Conservation (phyloP, 768 basidiomycete genomes). For the Pleurotus salmoneostramineus region DNA sequence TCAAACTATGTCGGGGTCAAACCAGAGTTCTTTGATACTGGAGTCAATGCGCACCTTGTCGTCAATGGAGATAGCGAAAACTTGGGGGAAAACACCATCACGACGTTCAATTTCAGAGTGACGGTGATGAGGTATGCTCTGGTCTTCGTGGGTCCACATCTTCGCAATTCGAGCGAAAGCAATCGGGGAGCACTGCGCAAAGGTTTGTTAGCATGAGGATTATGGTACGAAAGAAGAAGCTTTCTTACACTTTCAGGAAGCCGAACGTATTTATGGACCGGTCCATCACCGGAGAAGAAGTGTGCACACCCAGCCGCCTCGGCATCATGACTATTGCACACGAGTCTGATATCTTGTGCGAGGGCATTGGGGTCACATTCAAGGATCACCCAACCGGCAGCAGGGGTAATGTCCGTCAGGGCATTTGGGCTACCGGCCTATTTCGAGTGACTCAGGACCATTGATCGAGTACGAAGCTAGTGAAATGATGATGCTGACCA, state of each 20-base stretch:
- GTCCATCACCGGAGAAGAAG: constrained; percentile 30
- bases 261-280: constrained; percentile 48
- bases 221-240: not conserved
- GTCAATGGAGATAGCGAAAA: constrained; percentile 28
- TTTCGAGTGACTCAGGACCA: too few species aligned
- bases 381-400: constrained; percentile 14
- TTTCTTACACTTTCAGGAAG: constrained; percentile 42
- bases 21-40: not conserved
- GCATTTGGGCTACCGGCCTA: constrained; percentile 7
- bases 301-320: constrained; percentile 30
- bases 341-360: constrained; percentile 13
- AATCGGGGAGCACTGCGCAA: constrained; percentile 1
- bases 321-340: constrained; percentile 8
- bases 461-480: too few species aligned
- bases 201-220: too few species aligned
- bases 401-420: constrained; percentile 13
- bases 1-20: not conserved
- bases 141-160: constrained; percentile 31
- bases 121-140: constrained; percentile 26
- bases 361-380: constrained; percentile 8
- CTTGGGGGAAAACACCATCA: constrained; percentile 20
- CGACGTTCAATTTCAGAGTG: constrained; percentile 20
- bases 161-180: constrained; percentile 25
- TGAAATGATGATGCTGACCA: not conserved
- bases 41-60: not conserved